Percentiles rank a stretch among this genome's conserved stretches.
These are phyloP conservation scores for Podospora pseudocomata DNA, from an alignment of 495 filamentous ascomycete genomes.

Conservation along the genomic window DNA sequence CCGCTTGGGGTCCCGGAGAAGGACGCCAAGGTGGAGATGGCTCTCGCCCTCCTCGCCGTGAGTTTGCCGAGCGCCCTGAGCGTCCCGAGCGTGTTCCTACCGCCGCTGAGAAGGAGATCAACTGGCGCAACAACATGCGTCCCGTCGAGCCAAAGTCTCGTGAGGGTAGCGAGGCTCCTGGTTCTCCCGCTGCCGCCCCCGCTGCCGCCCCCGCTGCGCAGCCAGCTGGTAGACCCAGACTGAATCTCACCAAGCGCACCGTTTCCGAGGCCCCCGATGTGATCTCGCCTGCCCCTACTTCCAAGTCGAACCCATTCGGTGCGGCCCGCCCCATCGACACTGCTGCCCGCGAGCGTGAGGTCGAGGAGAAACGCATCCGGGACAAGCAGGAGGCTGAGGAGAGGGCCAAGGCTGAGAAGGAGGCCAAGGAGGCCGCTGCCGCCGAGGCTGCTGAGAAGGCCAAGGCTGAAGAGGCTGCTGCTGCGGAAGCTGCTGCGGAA, in stretches of 20 bases:
- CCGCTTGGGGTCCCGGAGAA: constrained; percentile 61
- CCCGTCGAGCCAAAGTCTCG: constrained; percentile 46
- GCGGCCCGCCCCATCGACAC: constrained; percentile 88
- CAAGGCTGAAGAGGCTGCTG: constrained; percentile 23
- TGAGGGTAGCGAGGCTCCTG: constrained; percentile 62
- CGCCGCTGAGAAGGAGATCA: constrained; percentile 79
- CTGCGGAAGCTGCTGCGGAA: constrained; percentile 51
- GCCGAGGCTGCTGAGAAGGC: constrained; percentile 53
- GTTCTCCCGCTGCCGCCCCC: constrained; percentile 61
- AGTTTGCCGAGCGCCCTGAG: constrained; percentile 75
- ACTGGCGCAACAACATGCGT: constrained; percentile 80
- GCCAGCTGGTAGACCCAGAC: constrained; percentile 63
- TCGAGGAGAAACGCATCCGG: constrained; percentile 80
- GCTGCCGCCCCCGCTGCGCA: constrained; percentile 41
- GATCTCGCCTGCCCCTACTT: constrained; percentile 45
- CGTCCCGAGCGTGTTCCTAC: constrained; percentile 69
- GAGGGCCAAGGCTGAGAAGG: constrained; percentile 73
- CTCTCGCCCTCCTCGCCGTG: constrained; percentile 75
- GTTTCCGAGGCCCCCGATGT: constrained; percentile 66
- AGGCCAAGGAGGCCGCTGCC: constrained; percentile 60
- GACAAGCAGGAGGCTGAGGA: constrained; percentile 88
- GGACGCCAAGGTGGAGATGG: constrained; percentile 58
- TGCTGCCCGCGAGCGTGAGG: constrained; percentile 76
- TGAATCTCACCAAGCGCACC: constrained; percentile 85
- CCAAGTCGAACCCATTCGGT: constrained; percentile 89